Evolutionary conservation across 116 monocot species (phyloP), one percentile per base, ranked within the genome.

Genomic region (Zostera marina): DNA sequence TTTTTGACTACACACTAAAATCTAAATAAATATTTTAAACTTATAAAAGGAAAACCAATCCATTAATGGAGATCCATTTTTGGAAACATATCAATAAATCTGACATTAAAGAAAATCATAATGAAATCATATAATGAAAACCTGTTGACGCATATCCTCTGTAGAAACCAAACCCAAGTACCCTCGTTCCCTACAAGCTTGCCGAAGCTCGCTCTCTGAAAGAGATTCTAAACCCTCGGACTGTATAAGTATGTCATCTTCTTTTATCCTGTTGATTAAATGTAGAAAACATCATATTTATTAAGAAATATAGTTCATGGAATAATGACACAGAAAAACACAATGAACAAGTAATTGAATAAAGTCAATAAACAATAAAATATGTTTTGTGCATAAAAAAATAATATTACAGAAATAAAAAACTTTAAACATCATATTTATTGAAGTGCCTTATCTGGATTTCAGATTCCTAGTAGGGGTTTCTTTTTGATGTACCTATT

Each of bases 101-200:
- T 12, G 8, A n/a, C 12, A 13, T 17, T 15, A 9, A 51, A 51
- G 20, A 51, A 51, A 51, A 51, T 51, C 20, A 42, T 17, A 19
- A 54, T 13, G 20, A 24, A 64, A 10, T 5, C 19, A 42, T 4
- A 25, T 44, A n/a, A 51, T 51, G 45, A 24, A 62, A 60, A 90
- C 96, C 86, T 98, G 90, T 49, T 85, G 80, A 7, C 80, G 75
- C 96, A 90, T 90, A 56, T 98, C 96, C 61, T 98, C 86, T 47
- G 63, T 73, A 49, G 96, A 98, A 16, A 98, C 81, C 70, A 90
- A 73, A 17, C 90, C 96, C 26, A 98, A 70, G 49, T 85, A 77
- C 48, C 96, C 96, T 46, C 96, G 63, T 32, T 98, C 96, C 38
- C 86, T 75, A 69, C 96, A 98, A 60, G 89, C 96, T 76, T 90